Evolutionary conservation across 371 early-diverging fungal genomes (phyloP), one percentile per base, ranked within the genome.

Genomic region (Mortierella polycephala): DNA sequence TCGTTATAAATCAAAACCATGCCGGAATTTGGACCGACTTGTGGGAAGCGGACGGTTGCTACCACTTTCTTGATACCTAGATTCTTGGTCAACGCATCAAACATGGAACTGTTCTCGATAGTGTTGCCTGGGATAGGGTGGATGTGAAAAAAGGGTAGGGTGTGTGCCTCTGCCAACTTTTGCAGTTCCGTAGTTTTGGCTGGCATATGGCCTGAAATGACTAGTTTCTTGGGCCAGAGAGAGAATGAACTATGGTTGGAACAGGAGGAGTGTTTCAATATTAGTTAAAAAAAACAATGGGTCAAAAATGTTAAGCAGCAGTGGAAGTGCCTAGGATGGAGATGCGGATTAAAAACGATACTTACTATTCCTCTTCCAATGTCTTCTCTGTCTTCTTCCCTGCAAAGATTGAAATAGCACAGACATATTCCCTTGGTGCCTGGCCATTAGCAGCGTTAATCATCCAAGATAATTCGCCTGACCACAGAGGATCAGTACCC

Each of bases 401-500:
- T 64, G 80, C 83, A 88, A 66, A 88, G 76, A 54, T 85, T 75
- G 70, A 87, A 79, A 75, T 82, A 65, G 69, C 84, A 82, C 59
- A 83, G 71, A 60, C 83, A 83, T 44, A 85, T 85, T 82, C 87
- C 73, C 57, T 75, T 21, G 80, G 47, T 37, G 81, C 61, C 12
- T 82, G 84, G 9, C 45, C 84, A 81, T 30, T 64, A 55, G 80
- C 3, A 62, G 75, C 49, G 9, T 83, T 85, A 55, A 85, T 81
- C 63, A 83, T 85, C 88, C 89, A 89, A 1, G 87, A 82, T 61
- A 88, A 83, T 20, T 88, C 86, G 9, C 89, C 89, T 5, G 82
- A 83, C 89, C 89, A 88, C 9, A 88, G 72, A 0, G 88, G 84
- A 11, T 83, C 82, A 3, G 75, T 62, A 1, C 85, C 84, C 37